Evolutionary conservation across 1,139 yeast species (phyloP).

Genomic region (Saccharomyces hybrid): DNA sequence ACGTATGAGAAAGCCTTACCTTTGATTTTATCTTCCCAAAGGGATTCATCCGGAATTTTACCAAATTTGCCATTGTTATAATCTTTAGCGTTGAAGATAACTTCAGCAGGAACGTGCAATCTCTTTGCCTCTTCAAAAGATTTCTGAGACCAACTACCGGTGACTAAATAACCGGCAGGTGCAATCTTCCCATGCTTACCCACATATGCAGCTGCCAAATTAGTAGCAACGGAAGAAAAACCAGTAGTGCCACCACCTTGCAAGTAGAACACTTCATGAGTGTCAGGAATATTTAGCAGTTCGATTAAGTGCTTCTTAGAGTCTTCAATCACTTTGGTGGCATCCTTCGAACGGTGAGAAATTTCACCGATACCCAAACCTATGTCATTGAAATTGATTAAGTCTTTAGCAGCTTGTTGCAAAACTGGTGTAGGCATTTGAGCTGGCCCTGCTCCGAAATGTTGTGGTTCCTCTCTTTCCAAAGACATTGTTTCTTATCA

Average conservation of each 20-base stretch:
- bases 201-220: conserved; percentile 68
- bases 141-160: conserved; percentile 91
- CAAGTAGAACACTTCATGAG: conserved; percentile 86
- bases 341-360: conserved; percentile 86
- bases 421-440: conserved; percentile 74
- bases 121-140: conserved; percentile 79
- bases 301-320: conserved; percentile 60
- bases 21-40: conserved; percentile 45
- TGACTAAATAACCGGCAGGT: conserved; percentile 77
- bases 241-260: conserved; percentile 99
- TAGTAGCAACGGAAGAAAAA: conserved; percentile 79
- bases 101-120: conserved; percentile 68
- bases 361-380: conserved; percentile 92
- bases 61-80: conserved; percentile 47
- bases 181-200: conserved; percentile 60
- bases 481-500: conserved; percentile 28
- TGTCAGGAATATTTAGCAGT: conserved; percentile 71
- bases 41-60: conserved; percentile 56
- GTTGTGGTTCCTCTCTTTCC: conserved; percentile 65
- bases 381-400: conserved; percentile 55
- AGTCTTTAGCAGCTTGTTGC: conserved; percentile 79
- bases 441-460: conserved; percentile 98
- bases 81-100: conserved; percentile 58
- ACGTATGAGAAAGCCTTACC: conserved; percentile 63
- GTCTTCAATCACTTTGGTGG: conserved; percentile 64